Percentiles rank a stretch among this genome's conserved stretches.
These are phyloP conservation scores for Neofusicoccum laricinum DNA, from an alignment of 2,329 filamentous ascomycete species.

Conservation along the genomic window DNA sequence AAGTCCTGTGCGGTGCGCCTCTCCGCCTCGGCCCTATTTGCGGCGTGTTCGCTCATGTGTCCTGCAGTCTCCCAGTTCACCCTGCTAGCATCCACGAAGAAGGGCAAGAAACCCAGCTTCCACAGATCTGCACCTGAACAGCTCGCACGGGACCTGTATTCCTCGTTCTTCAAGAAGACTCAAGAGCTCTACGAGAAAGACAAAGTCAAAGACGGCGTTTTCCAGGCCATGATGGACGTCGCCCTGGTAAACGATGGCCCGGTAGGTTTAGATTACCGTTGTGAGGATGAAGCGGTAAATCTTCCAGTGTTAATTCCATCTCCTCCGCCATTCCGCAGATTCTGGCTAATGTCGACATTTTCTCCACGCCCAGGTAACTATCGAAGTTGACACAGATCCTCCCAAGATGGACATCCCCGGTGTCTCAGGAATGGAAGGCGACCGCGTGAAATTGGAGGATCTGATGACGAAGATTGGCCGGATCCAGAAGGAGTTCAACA, in stretches of 20 bases:
- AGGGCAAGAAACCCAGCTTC: conserved; percentile 93
- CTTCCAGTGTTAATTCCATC: conserved; percentile 23
- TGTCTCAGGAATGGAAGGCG: background rate
- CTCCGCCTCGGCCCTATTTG: background rate
- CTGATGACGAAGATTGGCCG: conserved; percentile 27
- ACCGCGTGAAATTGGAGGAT: conserved; percentile 18
- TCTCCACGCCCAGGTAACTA: conserved; percentile 41
- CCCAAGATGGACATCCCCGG: conserved; percentile 36
- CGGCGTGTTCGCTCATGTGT: conserved; percentile 18
- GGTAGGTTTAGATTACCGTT: conserved; percentile 61
- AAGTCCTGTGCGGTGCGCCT: conserved; percentile 83
- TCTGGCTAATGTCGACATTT: background rate
- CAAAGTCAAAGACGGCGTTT: conserved; percentile 89
- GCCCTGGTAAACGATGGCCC: conserved; percentile 82
- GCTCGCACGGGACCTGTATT: conserved; percentile 77
- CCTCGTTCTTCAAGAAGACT: conserved; percentile 77
- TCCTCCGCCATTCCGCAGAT: background rate
- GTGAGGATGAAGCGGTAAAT: conserved; percentile 56
- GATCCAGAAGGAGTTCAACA: conserved; percentile 32
- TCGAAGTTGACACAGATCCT: conserved; percentile 48
- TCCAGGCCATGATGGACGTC: conserved; percentile 99
- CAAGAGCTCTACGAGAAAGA: conserved; percentile 68
- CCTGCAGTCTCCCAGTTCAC: conserved; percentile 90
- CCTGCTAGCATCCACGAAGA: conserved; percentile 86
- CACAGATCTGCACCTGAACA: conserved; percentile 79